Evolutionary conservation across 2,329 filamentous ascomycete species (phyloP), one percentile per base, ranked within the genome.

Genomic region (Penicillium oxalicum): DNA sequence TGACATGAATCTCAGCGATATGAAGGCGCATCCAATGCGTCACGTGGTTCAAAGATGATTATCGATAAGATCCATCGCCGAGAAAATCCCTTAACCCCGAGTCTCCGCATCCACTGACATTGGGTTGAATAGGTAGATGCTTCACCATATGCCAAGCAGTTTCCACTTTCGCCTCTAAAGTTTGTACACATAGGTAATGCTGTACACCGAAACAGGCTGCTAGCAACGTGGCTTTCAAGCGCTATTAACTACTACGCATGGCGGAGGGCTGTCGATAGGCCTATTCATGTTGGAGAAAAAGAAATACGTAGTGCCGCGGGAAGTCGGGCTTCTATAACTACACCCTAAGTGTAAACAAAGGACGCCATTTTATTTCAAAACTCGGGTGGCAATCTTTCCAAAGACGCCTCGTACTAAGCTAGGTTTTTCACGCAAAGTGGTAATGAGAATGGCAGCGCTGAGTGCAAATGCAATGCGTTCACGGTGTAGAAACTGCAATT

Each of bases 381-480:
- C 57, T 11, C 57, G 55, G 8, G 52, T 54, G 27, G 59, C 53
- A 26, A 90, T 61, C 18, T 72, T 77, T 6, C 86, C 87, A 51
- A 89, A 70, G 39, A 89, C 78, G 4, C 86, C 86, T 48, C 86
- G 75, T 26, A 90, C 83, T 57, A 82, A 73, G 28, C 63, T 67
- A 32, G 77, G 79, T 41, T 82, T 80, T 68, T 88, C 85, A 36
- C 75, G 69, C 25, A 82, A 77, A 59, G 79, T 81, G 0, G 84
- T 83, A 51, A 89, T 78, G n/a, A 90, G 78, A 8, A 88, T 75
- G 4, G 84, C 86, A 8, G 81, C 78, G 61, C 84, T 87, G 39
- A 77, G 63, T 0, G 85, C 81, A 67, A 90, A 90, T 1, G 77
- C 78, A 28, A 80, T 52, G 34, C 76, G 81, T 72, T 89, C 86